phyloP scores from a whole-genome alignment of 2,329 filamentous ascomycete genomes.

The Botrytis elliptica region DNA sequence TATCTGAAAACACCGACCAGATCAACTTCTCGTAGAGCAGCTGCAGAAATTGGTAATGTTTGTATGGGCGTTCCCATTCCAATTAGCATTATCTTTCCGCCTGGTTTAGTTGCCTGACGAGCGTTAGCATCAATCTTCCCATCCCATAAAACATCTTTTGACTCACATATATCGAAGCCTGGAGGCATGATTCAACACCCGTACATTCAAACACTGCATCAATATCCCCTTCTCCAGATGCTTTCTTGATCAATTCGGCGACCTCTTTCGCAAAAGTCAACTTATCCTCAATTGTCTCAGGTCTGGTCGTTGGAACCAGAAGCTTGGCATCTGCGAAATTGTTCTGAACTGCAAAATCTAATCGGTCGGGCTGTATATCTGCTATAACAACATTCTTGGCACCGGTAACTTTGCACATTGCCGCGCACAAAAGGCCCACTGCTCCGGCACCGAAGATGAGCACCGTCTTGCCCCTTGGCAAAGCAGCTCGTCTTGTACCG shows the following conservation, averaged over 20 bases:
- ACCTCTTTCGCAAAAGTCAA: conserved; percentile 41
- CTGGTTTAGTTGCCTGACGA: conserved; percentile 57
- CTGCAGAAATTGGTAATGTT: conserved; percentile 70
- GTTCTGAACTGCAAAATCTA: conserved; percentile 65
- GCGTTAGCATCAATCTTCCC: conserved; percentile 20
- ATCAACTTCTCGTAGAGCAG: conserved; percentile 72
- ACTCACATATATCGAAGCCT: conserved; percentile 53
- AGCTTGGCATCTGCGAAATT: conserved; percentile 38
- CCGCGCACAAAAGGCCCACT: conserved; percentile 65
- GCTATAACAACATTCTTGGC: conserved; percentile 89
- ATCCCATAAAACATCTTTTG: conserved; percentile 53
- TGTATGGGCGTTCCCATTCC: conserved; percentile 78
- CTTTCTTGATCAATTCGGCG: conserved; percentile 51
- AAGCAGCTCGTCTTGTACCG: conserved; percentile 75
- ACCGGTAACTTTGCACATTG: conserved; percentile 62
- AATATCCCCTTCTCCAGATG: conserved; percentile 51
- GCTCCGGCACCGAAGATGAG: conserved; percentile 90
- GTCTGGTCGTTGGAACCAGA: conserved; percentile 38
- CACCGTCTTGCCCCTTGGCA: conserved; percentile 78
- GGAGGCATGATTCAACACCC: conserved; percentile 56
- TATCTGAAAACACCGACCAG: conserved; percentile 76
- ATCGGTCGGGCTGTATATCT: conserved; percentile 85
- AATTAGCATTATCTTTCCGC: conserved; percentile 72
- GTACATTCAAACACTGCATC: conserved; percentile 67
- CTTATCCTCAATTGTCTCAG: conserved; percentile 36